Percentiles rank a stretch among this genome's conserved stretches.
phyloP scores from a whole-genome alignment of 2,329 filamentous ascomycete genomes.

The Penicillium sp. region DNA sequence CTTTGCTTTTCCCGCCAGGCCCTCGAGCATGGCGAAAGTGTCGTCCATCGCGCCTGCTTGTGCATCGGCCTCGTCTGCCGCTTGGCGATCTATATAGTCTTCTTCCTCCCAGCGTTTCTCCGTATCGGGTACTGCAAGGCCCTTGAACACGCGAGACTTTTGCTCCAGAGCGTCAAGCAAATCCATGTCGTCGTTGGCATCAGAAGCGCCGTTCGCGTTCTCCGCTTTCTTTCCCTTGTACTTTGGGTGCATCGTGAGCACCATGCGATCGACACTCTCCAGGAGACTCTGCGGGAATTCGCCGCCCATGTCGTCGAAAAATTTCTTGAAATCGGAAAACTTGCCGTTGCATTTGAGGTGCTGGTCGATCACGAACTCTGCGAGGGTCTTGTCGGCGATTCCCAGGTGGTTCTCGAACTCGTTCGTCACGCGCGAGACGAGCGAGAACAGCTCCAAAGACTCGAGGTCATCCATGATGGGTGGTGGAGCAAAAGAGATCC shows the following conservation, averaged over 20 bases:
- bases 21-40: conserved; percentile 87
- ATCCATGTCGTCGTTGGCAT: conserved; percentile 44
- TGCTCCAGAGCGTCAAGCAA: conserved; percentile 54
- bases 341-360: conserved; percentile 67
- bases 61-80: conserved; percentile 35
- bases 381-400: conserved; percentile 88
- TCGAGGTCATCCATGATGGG: conserved; percentile 79
- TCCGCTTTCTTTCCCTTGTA: conserved; percentile 60
- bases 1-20: conserved; percentile 66
- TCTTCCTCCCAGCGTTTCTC: conserved; percentile 55
- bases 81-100: conserved; percentile 35
- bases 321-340: conserved; percentile 70
- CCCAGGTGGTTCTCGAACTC: conserved; percentile 94
- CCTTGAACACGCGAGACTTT: conserved; percentile 86
- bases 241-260: conserved; percentile 86
- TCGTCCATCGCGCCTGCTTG: conserved; percentile 76
- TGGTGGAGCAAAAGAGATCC: conserved; percentile 1
- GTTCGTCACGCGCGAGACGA: conserved; percentile 90
- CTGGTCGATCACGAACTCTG: conserved; percentile 93
- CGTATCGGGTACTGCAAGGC: conserved; percentile 80
- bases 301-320: conserved; percentile 71
- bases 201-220: conserved; percentile 33
- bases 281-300: conserved; percentile 83
- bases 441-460: conserved; percentile 85
- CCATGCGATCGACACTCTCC: conserved; percentile 85